phyloP scores from a whole-genome alignment of 768 basidiomycete species.

The Amanita inopinata region DNA sequence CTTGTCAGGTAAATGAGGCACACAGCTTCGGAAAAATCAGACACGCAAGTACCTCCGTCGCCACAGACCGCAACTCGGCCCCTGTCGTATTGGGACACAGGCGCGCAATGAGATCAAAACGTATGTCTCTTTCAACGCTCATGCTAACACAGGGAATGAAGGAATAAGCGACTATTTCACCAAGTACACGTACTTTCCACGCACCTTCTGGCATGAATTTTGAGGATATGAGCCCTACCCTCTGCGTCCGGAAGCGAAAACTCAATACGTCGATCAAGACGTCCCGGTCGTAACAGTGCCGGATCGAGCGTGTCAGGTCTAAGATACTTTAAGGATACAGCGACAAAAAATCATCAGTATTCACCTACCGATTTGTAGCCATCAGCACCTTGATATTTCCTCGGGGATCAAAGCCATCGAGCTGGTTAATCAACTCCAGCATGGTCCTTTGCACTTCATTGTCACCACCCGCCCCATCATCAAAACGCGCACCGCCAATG shows the following conservation, averaged over 20 bases:
- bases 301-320: constrained; percentile 98
- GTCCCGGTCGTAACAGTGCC: constrained; percentile 89
- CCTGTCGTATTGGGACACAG: constrained; percentile 98
- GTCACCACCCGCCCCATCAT: constrained; percentile 97
- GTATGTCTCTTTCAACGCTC: constrained; percentile 95
- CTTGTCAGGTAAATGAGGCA: constrained; percentile 25
- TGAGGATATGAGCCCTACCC: constrained; percentile 92
- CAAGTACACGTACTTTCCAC: neutral
- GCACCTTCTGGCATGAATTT: constrained; percentile 92
- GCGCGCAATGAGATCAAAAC: constrained; percentile 94
- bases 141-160: constrained; percentile 44
- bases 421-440: constrained; percentile 97
- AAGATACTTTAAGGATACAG: constrained; percentile 3
- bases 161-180: neutral
- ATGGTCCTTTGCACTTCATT: constrained; percentile 99
- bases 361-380: constrained; percentile 89
- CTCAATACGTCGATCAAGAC: constrained; percentile 94
- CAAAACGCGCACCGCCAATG: constrained; percentile 95
- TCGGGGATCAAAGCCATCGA: constrained; percentile 96
- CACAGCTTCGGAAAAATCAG: neutral
- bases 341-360: neutral
- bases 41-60: constrained; percentile 72
- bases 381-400: constrained; percentile 99
- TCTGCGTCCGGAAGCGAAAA: constrained; percentile 93
- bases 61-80: constrained; percentile 94